phyloP scores from a whole-genome alignment of 257 asterid species.

The Capsicum chinense region DNA sequence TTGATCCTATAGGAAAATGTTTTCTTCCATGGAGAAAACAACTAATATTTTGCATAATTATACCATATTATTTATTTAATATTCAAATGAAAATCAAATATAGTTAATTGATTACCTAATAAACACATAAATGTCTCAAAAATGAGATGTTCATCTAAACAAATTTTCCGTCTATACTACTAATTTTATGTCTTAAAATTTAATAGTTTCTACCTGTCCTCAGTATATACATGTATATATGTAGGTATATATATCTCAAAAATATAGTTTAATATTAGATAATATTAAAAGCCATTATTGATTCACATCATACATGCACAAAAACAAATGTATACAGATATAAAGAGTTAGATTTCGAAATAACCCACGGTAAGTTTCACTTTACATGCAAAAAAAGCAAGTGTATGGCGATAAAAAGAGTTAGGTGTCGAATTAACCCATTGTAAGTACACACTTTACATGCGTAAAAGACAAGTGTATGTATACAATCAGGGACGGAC shows the following conservation, averaged over 20 bases:
- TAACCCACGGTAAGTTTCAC: not conserved
- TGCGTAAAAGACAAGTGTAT: not conserved
- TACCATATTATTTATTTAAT: not conserved
- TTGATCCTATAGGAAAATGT: not conserved
- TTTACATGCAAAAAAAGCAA: not conserved
- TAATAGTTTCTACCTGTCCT: not conserved
- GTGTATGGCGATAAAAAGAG: too few relatives aligned
- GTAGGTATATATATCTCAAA: not conserved
- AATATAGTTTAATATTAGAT: not conserved
- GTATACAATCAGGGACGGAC: too few relatives aligned
- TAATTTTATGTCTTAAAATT: not conserved
- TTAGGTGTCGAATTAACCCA: not conserved
- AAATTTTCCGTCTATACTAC: not conserved
- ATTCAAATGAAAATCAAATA: not conserved
- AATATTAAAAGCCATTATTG: too few relatives aligned
- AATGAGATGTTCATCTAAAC: not conserved
- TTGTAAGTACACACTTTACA: not conserved
- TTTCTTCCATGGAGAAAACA: not conserved
- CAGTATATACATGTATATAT: not conserved
- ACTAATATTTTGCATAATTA: not conserved
- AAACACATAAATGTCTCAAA: not conserved
- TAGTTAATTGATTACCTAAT: not conserved
- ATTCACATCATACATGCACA: too few relatives aligned
- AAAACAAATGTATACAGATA: too few relatives aligned
- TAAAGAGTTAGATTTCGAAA: too few relatives aligned